Base-by-base conservation (phyloP, 2,329 filamentous ascomycete species). In the Alternaria sp. region DNA sequence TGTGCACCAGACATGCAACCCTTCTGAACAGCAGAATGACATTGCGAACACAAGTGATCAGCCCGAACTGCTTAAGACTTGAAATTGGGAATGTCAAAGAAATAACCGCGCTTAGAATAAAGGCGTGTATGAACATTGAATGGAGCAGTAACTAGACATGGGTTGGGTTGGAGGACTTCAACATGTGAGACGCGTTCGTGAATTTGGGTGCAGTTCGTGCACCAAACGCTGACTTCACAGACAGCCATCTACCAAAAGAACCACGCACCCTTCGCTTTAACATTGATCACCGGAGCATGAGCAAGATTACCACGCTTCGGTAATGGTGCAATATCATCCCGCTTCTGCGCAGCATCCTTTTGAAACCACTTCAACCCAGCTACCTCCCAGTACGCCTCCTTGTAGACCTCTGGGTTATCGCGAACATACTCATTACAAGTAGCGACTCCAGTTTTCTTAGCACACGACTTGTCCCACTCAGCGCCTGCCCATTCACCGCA, bases 401-500 rank as follows among this genome's bases (percentile, higher is more conserved):
- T 41, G 46, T 77, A 77, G 1, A 52, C 71, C 13, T 67, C 67
- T 2, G 73, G 71, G 39, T 76, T 69, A 7, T 71, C 61, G 13
- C 61, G 26, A 6, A 78, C 74, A 62, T 69, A 78, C 23, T 59
- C 67, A 40, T 74, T 62, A 58, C 76, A 78, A 4, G 62, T 88
- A 36, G 74, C 60, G 0, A 85, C 88, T 54, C 85, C 80, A 24
- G 73, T 77, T 53, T 69, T 74, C 8, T 51, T 53, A 13, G 51
- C 56, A 54, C 72, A 73, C 4, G 49, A 51, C 26, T 76, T 67
- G 39, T 72, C 70, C 88, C 90, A 96, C 42, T 88, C 68, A 34
- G 62, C 68, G n/a, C 83, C 83, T 10, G 83, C 83, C 83, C 83
- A 85, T 42, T 81, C 78, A 37, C 84, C 83, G 52, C 83, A 85